Evolutionary conservation across 2,329 filamentous ascomycete genomes (phyloP).

Genomic region (Fusarium lyarnte): DNA sequence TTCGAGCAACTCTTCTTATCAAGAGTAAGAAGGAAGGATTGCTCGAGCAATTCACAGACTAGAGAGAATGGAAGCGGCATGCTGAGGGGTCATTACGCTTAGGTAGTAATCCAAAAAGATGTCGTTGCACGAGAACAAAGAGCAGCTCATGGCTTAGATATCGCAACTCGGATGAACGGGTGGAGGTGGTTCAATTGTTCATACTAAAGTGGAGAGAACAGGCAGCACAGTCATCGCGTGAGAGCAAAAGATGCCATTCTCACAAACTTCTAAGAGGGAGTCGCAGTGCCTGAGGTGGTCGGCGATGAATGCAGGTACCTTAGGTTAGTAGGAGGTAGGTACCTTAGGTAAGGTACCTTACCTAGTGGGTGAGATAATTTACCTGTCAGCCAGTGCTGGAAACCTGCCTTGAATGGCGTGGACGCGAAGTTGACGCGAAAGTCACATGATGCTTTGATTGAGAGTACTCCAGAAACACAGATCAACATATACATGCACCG

Average conservation of each 20-base stretch:
- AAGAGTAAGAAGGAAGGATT: conserved; percentile 62
- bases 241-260: conserved; percentile 12
- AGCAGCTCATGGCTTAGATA: not conserved
- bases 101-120: not conserved
- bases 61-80: conserved; percentile 76
- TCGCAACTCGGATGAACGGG: not conserved
- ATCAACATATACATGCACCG: not conserved
- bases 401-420: not conserved
- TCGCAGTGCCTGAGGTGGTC: conserved; percentile 8
- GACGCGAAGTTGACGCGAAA: conserved; percentile 43
- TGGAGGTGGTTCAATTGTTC: not conserved
- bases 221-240: conserved; percentile 19
- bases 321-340: too few species aligned
- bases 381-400: conserved; percentile 39
- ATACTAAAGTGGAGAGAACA: not conserved
- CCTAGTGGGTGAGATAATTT: conserved; percentile 23
- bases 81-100: conserved; percentile 10
- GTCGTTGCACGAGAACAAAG: not conserved
- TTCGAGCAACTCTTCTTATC: conserved; percentile 46
- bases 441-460: conserved; percentile 45
- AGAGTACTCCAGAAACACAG: not conserved
- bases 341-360: too few species aligned
- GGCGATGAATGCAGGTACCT: not conserved
- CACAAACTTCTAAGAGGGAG: not conserved
- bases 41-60: conserved; percentile 78